A percentile compares a stretch with the other conserved stretches of the same genome.
These are phyloP conservation scores for Tolypocladium amazonense DNA, from an alignment of 2,329 filamentous ascomycete genomes.

Conservation along the genomic window DNA sequence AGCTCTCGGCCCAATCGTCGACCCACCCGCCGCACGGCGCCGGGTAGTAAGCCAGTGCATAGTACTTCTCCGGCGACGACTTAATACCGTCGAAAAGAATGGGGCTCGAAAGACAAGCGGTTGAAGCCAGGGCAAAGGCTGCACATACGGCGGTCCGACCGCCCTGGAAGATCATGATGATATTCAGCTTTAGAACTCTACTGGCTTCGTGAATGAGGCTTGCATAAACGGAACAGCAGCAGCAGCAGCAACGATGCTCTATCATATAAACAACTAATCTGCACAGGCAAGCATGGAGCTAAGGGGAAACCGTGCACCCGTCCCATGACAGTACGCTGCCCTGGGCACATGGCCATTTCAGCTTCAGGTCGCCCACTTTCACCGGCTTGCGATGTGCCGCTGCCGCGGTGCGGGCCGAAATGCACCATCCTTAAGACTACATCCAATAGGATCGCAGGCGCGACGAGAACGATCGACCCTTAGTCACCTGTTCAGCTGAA, in stretches of 20 bases:
- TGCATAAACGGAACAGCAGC: neutral
- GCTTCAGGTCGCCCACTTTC: neutral
- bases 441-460: neutral
- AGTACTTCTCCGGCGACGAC: neutral
- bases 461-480: neutral
- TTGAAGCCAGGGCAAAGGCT: neutral
- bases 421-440: too few relatives aligned
- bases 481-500: neutral
- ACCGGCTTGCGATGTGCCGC: neutral
- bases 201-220: neutral
- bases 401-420: neutral
- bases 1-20: slow-evolving; percentile 57
- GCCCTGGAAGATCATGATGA: neutral
- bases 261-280: neutral
- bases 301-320: neutral
- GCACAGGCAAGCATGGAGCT: neutral
- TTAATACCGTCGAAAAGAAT: neutral
- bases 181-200: neutral
- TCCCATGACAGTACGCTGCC: neutral
- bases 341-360: neutral
- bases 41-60: slow-evolving; percentile 51
- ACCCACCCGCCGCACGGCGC: slow-evolving; percentile 63
- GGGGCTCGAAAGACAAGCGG: neutral
- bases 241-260: neutral
- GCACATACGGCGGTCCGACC: neutral